Base-by-base conservation (phyloP, 495 filamentous ascomycete species). In the Hypoxylon cercidicola region DNA sequence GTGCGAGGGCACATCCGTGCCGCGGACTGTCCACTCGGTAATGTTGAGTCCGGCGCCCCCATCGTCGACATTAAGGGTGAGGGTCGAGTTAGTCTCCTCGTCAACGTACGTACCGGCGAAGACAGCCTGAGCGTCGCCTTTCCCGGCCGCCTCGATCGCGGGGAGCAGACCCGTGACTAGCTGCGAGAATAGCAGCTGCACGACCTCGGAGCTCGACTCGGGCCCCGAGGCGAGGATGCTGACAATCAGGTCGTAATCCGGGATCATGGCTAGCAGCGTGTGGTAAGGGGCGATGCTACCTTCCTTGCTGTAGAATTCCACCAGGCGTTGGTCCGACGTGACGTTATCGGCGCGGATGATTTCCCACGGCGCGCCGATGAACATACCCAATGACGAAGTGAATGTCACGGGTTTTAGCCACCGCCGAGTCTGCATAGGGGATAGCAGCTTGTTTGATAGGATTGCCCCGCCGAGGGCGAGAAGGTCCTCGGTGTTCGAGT, bases 301-400 rank as follows among this genome's bases (percentile, higher is more conserved):
- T 25, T 74, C 74, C 67, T 88, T 88, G 39, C 79, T 83, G 71
- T 85, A 86, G 6, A 86, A 54, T 23, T 85, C 79, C 16, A 80
- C 68, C 0, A 73, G 28, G 3, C 74, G 72, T 30, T 72, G 52
- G 51, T 76, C 71, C 6, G 37, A 30, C 15, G 73, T 75, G 41
- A 73, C 45, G 28, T 62, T 67, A 6, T 71, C 34, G 19, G 64
- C 55, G 16, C 70, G 64, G 34, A 60, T 52, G 62, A 77, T 87
- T 50, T 88, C 87, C 85, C 84, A 87, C 0, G 87, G 86, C 0
- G 80, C 74, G 16, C 86, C 85, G 41, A 87, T 71, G 7, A 78
- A 77, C 18, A 72, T 50, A 5, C 59, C 58, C 0, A 78, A 53
- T n/a, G 67, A 70, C 2, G 81, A 74, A 2, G 83, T 83, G 64